phyloP scores from a whole-genome alignment of 2,329 filamentous ascomycete genomes.

The Monosporascus sp. region DNA sequence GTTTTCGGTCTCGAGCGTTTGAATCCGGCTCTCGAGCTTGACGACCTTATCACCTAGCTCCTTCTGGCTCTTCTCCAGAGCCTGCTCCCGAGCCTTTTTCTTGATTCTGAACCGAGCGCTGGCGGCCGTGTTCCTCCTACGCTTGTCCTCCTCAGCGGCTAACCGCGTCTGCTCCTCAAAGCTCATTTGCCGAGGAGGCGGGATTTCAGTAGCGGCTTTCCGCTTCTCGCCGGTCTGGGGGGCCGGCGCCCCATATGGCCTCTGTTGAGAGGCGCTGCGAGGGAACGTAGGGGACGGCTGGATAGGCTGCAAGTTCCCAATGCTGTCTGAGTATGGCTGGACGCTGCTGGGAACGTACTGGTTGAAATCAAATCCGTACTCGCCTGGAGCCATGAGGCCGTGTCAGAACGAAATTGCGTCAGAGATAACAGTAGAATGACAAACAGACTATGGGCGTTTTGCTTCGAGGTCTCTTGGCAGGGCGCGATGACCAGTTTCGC shows the following conservation, averaged over 20 bases:
- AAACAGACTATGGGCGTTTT: slow-evolving; percentile 13
- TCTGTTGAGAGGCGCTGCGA: slow-evolving; percentile 31
- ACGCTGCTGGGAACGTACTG: slow-evolving; percentile 46
- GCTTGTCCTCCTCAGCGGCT: slow-evolving; percentile 84
- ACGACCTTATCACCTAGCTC: slow-evolving; percentile 78
- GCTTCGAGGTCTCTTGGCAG: neutral
- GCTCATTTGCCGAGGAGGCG: slow-evolving; percentile 40
- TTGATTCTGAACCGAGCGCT: slow-evolving; percentile 87
- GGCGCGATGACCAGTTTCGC: neutral
- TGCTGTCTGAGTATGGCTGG: slow-evolving; percentile 37
- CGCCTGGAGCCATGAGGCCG: slow-evolving; percentile 49
- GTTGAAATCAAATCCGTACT: slow-evolving; percentile 52
- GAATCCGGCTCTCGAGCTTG: slow-evolving; percentile 65
- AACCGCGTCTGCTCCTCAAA: slow-evolving; percentile 67
- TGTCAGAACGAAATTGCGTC: slow-evolving; percentile 31
- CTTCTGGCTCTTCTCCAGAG: slow-evolving; percentile 73
- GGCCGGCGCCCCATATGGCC: slow-evolving; percentile 24
- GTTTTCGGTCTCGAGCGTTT: slow-evolving; percentile 53
- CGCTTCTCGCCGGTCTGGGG: slow-evolving; percentile 36
- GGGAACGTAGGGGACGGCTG: slow-evolving; percentile 47
- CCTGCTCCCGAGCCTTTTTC: slow-evolving; percentile 92
- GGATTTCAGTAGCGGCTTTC: slow-evolving; percentile 36
- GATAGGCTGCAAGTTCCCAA: slow-evolving; percentile 41
- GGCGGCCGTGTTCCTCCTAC: slow-evolving; percentile 81
- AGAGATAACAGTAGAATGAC: slow-evolving; percentile 14